These are phyloP conservation scores for Carex littledalei DNA, from an alignment of 176 grass and related monocot genomes.

Conservation along the genomic window DNA sequence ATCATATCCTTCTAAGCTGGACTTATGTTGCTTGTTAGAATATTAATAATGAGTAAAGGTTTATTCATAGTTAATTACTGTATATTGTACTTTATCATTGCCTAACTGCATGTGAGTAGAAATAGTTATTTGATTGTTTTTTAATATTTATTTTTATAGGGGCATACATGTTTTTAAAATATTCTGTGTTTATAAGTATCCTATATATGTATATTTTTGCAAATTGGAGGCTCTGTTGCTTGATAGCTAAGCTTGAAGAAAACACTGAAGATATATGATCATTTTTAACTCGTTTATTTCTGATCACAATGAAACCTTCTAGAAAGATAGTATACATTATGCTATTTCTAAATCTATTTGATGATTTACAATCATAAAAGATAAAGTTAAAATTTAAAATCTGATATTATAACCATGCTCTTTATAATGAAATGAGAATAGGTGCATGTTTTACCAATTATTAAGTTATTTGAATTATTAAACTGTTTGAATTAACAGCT, in stretches of 20 bases:
- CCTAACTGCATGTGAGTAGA: background rate
- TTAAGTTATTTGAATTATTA: no score
- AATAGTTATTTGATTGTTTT: background rate
- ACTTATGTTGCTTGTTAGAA: background rate
- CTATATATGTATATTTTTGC: background rate
- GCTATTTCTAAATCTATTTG: slow-evolving; percentile 21
- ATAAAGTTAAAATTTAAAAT: no score
- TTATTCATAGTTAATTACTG: background rate
- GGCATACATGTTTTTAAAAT: background rate
- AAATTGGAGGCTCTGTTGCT: slow-evolving; percentile 89
- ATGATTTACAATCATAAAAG: no score
- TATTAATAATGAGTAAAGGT: background rate
- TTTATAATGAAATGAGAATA: no score
- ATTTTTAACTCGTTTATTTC: background rate
- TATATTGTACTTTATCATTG: background rate
- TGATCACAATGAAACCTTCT: slow-evolving; percentile 5
- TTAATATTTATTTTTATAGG: background rate
- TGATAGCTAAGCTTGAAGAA: slow-evolving; percentile 84
- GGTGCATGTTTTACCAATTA: no score
- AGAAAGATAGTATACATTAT: background rate
- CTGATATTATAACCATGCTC: no score
- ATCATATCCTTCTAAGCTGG: no score
- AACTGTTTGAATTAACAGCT: no score
- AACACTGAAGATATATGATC: slow-evolving; percentile 65
- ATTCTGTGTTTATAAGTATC: slow-evolving; percentile 21